Base-by-base conservation (phyloP, 2,329 filamentous ascomycete genomes). In the Alternaria ventricosa region DNA sequence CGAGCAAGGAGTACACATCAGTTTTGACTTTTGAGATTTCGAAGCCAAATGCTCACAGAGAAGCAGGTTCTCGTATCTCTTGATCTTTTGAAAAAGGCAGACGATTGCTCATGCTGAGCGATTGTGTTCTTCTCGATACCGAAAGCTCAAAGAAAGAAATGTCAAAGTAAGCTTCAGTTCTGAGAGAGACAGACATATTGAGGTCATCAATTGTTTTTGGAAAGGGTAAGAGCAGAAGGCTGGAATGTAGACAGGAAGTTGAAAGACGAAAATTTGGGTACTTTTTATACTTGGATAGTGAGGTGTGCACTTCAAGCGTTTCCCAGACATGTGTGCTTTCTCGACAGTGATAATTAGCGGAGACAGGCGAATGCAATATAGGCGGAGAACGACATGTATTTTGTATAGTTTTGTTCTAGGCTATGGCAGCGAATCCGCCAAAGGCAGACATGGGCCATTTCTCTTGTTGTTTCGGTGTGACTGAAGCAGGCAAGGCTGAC, bases 381-480 rank as follows among this genome's bases (percentile, higher is more conserved):
- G 4, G 30, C 13, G 4, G 33, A 2, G 15, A 15, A 36, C 6
- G 8, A 36, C 13, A 36, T 33, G 30, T 33, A 3, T 15, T 33
- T 6, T 30, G 28, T 30, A 12, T 11, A 30, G 11, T 11, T 11
- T 11, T 11, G 28, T 11, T 30, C 12, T 30, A 11, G 12, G 28
- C 12, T 30, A 30, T 30, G 28, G 12, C 28, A 33, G 30, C 30
- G 30, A 13, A 33, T 12, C 7, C 2, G 13, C 30, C 30, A 33
- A 12, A 33, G 3, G 30, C 6, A 36, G 33, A 36, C 33, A 36
- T 36, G 4, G 0, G 4, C 15, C 33, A n/a, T 36, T 15, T 0
- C 0, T 36, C 4, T n/a, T 7, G 33, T 36, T 1, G 0, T 36
- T n/a, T 36, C 15, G 33, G 4, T 1, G 13, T 15, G 3, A 36